Base-by-base conservation (phyloP, 2,329 filamentous ascomycete species). In the Aspergillus neotritici region DNA sequence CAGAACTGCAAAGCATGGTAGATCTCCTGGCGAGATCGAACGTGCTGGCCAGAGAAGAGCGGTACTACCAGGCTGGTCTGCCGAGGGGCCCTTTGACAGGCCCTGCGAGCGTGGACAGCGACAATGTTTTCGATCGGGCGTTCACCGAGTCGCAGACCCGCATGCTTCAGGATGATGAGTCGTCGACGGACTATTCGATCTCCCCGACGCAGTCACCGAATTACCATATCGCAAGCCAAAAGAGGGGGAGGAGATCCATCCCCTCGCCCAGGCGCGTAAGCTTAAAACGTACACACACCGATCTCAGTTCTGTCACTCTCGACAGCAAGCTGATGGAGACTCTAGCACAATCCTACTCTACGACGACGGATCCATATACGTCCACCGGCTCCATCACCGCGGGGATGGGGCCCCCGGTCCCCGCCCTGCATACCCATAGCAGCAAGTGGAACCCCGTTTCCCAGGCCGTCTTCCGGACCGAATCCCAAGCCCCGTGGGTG, bases 391-490 rank as follows among this genome's bases (percentile, higher is more conserved):
- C 62, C 32, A 64, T 66, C 31, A 55, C 60, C 14, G 48, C 62
- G 40, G 64, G 67, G 40, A 54, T 67, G 41, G 64, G 66, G 33
- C 75, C 64, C 16, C 58, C 57, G 12, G 56, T 60, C 10, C 72
- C 83, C 12, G 73, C 77, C 8, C 77, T 87, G n/a, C 91, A 96
- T 65, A 86, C 86, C 7, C 90, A 96, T 66, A 86, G 87, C 45
- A 93, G 87, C 57, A 82, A 93, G 64, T 95, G 89, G 82, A 83
- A 86, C 11, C 89, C 89, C 6, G 87, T 88, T 33, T 87, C 91
- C 4, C 93, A 98, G 65, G 93, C 93, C 41, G 96, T 98, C 44
- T 98, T 98, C 63, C 94, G 91, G 6, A 98, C 93, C n/a, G 87
- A 94, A 65, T 78, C 86, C 11, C 82, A 85, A 51, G 79, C 87